phyloP scores from a whole-genome alignment of 345 rosid genomes.

The Lepidium aucheri region DNA sequence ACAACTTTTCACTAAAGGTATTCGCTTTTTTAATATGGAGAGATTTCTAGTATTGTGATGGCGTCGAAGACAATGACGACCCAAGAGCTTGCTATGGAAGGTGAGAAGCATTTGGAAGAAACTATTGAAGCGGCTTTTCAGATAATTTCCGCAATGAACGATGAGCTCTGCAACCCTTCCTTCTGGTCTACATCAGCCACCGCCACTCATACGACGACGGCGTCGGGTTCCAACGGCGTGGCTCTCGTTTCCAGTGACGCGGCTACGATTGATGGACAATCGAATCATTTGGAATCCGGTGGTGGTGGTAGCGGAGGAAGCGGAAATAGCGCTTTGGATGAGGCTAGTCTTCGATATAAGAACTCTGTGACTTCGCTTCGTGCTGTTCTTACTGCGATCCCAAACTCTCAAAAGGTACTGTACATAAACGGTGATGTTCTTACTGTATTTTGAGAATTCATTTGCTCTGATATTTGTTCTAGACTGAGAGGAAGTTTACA shows the following conservation, averaged over 20 bases:
- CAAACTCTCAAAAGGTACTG: slow-evolving; percentile 65
- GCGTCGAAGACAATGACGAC: slow-evolving; percentile 40
- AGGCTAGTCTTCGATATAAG: slow-evolving; percentile 75
- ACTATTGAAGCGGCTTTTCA: slow-evolving; percentile 81
- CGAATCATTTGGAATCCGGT: slow-evolving; percentile 40
- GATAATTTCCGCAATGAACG: slow-evolving; percentile 84
- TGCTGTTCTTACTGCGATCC: slow-evolving; percentile 67
- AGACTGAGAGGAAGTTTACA: neutral
- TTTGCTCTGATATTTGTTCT: neutral
- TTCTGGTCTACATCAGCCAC: slow-evolving; percentile 61
- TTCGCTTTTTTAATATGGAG: too few species aligned
- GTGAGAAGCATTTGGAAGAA: slow-evolving; percentile 80
- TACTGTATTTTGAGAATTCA: neutral
- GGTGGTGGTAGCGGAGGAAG: slow-evolving; percentile 36
- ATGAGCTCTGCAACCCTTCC: slow-evolving; percentile 86
- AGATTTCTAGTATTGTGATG: neutral
- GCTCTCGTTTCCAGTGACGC: slow-evolving; percentile 34
- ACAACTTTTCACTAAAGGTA: too few species aligned
- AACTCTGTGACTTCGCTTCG: slow-evolving; percentile 88
- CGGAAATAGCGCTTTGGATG: slow-evolving; percentile 66
- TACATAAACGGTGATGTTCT: neutral
- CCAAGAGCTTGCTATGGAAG: slow-evolving; percentile 80
- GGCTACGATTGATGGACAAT: slow-evolving; percentile 35
- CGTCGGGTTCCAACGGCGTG: slow-evolving; percentile 21
- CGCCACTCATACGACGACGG: slow-evolving; percentile 9